phyloP scores from a whole-genome alignment of 1,139 yeast species.

The Kodamaea sp. region DNA sequence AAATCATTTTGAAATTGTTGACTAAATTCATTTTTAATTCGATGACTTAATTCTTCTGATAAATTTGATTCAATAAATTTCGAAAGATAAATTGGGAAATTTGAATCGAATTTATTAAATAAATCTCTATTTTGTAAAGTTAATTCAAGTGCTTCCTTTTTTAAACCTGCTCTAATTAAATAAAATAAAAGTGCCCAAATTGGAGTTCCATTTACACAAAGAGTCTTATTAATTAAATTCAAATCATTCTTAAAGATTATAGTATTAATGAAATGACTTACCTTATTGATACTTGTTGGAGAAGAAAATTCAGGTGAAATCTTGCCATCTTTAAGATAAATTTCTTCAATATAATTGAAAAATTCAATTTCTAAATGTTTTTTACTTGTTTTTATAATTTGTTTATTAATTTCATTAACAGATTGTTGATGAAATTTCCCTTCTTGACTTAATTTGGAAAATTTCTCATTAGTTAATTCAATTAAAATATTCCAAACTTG shows the following conservation, averaged over 20 bases:
- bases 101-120: slow-evolving; percentile 79
- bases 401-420: slow-evolving; percentile 26
- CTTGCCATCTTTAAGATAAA: slow-evolving; percentile 59
- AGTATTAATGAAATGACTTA: slow-evolving; percentile 61
- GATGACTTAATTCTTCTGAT: slow-evolving; percentile 64
- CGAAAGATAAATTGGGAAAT: slow-evolving; percentile 76
- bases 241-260: slow-evolving; percentile 39
- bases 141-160: slow-evolving; percentile 63
- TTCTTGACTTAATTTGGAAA: slow-evolving; percentile 37
- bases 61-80: slow-evolving; percentile 67
- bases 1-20: slow-evolving; percentile 72
- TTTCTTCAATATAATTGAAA: slow-evolving; percentile 65
- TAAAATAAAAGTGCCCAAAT: slow-evolving; percentile 90
- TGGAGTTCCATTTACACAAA: slow-evolving; percentile 72
- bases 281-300: slow-evolving; percentile 69
- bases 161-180: slow-evolving; percentile 77
- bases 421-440: slow-evolving; percentile 43
- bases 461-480: slow-evolving; percentile 37
- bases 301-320: slow-evolving; percentile 49
- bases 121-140: slow-evolving; percentile 38
- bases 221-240: slow-evolving; percentile 31
- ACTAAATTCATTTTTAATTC: slow-evolving; percentile 76
- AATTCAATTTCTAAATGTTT: slow-evolving; percentile 72
- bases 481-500: slow-evolving; percentile 63
- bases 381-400: slow-evolving; percentile 56